Base-by-base conservation (phyloP, 2,329 filamentous ascomycete genomes). In the Moelleriella libera region DNA sequence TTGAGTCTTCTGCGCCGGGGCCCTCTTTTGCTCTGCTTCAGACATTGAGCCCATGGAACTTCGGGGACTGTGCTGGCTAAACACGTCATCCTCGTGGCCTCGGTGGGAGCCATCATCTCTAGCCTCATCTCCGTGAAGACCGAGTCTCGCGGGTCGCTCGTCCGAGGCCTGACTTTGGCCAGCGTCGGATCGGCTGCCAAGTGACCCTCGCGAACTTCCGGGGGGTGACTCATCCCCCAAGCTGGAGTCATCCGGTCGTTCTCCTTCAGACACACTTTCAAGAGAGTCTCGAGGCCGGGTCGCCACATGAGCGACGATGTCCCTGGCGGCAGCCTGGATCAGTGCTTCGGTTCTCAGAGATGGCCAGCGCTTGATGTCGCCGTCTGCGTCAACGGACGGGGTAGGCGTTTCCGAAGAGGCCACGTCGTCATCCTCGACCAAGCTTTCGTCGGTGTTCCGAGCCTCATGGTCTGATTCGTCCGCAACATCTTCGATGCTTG, bases 21-120 rank as follows among this genome's bases (percentile, higher is more conserved):
- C 54, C 14, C 53, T 59, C 53, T 58, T 60, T 45, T 59, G 58
- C 41, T 66, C 64, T 6, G 58, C 55, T 45, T 65, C 63, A 6
- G 63, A 61, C 49, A 74, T 64, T 1, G 75, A 79, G 2, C 73
- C 74, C 48, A 76, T 58, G 1, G 76, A 80, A 58, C 73, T 79
- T 40, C 75, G 70, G 1, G 69, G 71, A 58, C 70, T 81, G 62
- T 67, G 68, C 53, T 74, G 73, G 60, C 74, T 79, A 56, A 80
- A 80, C 14, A 80, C 71, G 45, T 78, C 75, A 53, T 77, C 73
- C 28, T 76, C 73, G 42, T 65, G 64, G 31, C 70, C 71, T 49
- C 74, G 67, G 47, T 72, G 72, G 1, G 71, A 76, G 58, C 70
- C 72, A 56, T 64, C 70, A 44, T 74, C 68, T 6, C 60, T 66